Evolutionary conservation across 108 stramenopile species (phyloP).

Genomic region (Fistulifera solaris): DNA sequence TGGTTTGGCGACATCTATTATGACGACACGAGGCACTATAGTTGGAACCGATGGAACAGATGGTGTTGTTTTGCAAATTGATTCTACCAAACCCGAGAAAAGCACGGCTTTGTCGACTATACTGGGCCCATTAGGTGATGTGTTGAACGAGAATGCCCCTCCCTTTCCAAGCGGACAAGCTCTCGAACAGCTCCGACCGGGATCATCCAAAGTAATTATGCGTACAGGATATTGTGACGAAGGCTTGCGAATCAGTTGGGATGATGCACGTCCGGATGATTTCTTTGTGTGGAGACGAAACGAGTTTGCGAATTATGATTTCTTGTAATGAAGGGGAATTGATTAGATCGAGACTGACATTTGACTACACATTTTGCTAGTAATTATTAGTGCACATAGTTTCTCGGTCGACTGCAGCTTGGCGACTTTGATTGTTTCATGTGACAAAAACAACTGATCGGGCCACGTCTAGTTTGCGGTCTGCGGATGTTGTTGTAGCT

Average conservation of each 20-base stretch:
- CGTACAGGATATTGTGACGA: constrained; percentile 72
- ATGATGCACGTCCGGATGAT: constrained; percentile 40
- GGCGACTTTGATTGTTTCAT: too few species aligned
- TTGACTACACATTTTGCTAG: too few species aligned
- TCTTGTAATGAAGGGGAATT: constrained; percentile 12
- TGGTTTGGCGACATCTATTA: constrained; percentile 79
- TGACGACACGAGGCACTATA: constrained; percentile 67
- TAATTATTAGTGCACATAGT: too few species aligned
- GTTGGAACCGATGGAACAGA: constrained; percentile 45
- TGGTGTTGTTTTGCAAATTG: constrained; percentile 48
- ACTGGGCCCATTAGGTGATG: constrained; percentile 53
- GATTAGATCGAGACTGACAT: too few species aligned
- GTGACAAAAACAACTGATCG: too few species aligned
- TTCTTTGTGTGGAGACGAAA: constrained; percentile 67
- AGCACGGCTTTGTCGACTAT: constrained; percentile 44
- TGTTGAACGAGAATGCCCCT: constrained; percentile 44
- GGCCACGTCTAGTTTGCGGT: too few species aligned
- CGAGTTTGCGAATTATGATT: constrained; percentile 31
- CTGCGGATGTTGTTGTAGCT: too few species aligned
- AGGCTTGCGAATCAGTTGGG: constrained; percentile 52
- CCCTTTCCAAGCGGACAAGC: constrained; percentile 75
- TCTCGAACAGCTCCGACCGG: constrained; percentile 50
- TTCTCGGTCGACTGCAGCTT: too few species aligned
- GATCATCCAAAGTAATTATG: constrained; percentile 66
- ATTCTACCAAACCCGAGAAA: constrained; percentile 75